Evolutionary conservation across 208 protist genomes (phyloP), one percentile per base, ranked within the genome.

Genomic region (Spongospora subterranea): DNA sequence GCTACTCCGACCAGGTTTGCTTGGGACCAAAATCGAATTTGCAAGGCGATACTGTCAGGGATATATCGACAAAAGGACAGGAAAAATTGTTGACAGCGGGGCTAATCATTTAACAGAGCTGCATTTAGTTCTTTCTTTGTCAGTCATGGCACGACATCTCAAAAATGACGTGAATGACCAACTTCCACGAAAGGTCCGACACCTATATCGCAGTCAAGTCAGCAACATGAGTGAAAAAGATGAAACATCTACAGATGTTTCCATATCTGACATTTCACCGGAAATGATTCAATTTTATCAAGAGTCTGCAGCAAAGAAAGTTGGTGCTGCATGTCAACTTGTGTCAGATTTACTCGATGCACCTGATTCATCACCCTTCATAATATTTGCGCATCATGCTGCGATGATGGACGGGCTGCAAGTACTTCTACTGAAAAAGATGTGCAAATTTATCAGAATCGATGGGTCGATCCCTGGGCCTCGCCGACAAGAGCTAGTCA

Each of bases 21-120:
- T 82, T 6, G 71, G 71, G 6, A 40, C 71, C 35, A 82, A 35
- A 43, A 35, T 82, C 71, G 35, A 82, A 20, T 82, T 82, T n/a
- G 71, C n/a, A 43, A 82, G 35, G 71, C 6, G 71, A 43, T 82
- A 82, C n/a, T 82, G 71, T 82, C 71, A 82, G 71, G 71, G 71
- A 13, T 43, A 82, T 43, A 39, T 45, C 17, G 71, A 82, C 71
- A 6, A 6, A 17, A 35, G n/a, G 35, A 45, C 71, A 13, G n/a
- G n/a, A 45, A 13, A 6, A 13, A 40, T 35, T 20, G 35, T 6
- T 6, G 40, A 82, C 35, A 6, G 71, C 6, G 71, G 71, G 17
- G 6, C 17, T 13, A 35, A 35, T 35, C 6, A 82, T 43, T 35
- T 17, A 43, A 82, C 71, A 43, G 71, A 82, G 40, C 71, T 82